Conservation (phyloP, 106 monocot genomes). For the Acanthochlamys bracteata region DNA sequence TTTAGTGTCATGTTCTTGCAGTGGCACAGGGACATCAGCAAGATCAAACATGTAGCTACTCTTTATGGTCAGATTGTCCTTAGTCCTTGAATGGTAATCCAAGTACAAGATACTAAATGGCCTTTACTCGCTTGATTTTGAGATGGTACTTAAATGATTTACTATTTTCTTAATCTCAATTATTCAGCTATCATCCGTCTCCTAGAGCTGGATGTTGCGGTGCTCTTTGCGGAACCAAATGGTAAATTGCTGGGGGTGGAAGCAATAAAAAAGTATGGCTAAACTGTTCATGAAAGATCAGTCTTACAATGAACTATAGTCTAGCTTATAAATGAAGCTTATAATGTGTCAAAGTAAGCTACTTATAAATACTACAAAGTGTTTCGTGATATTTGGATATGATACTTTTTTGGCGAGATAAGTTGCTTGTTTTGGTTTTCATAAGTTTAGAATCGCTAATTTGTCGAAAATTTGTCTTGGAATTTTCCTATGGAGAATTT, state of each 20-base stretch:
- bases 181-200: constrained; percentile 46
- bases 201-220: constrained; percentile 86
- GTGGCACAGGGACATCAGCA: constrained; percentile 83
- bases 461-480: too few species aligned
- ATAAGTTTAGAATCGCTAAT: too few species aligned
- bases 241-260: constrained; percentile 94
- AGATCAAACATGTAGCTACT: constrained; percentile 82
- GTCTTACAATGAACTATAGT: too few species aligned
- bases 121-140: constrained; percentile 95
- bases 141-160: constrained; percentile 51
- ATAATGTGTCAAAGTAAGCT: too few species aligned
- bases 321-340: too few species aligned
- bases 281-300: background rate
- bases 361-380: too few species aligned
- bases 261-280: constrained; percentile 94
- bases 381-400: too few species aligned
- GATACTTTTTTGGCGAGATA: too few species aligned
- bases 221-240: constrained; percentile 88
- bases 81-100: constrained; percentile 86
- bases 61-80: constrained; percentile 70
- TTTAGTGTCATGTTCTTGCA: constrained; percentile 10
- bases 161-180: too few species aligned
- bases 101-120: constrained; percentile 88
- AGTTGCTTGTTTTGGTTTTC: too few species aligned
- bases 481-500: too few species aligned